phyloP scores from a whole-genome alignment of 441 rosid genomes.

The Erodium texanum region DNA sequence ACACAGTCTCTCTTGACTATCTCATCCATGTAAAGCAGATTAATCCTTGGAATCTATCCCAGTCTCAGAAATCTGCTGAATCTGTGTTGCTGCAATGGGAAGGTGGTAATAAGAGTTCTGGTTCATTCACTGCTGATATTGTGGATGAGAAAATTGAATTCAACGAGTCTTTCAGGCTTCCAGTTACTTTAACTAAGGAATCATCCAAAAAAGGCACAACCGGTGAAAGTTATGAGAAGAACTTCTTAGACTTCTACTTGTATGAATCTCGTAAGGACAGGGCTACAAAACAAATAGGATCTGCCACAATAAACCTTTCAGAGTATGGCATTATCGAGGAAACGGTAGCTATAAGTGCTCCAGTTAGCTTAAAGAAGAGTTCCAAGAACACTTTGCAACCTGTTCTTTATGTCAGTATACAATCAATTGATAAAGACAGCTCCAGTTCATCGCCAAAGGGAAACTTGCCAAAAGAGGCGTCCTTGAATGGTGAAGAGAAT shows the following conservation, averaged over 20 bases:
- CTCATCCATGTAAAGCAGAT: constrained; percentile 65
- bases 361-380: constrained; percentile 51
- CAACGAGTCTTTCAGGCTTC: constrained; percentile 70
- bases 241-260: constrained; percentile 60
- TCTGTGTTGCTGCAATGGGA: constrained; percentile 87
- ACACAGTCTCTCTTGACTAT: constrained; percentile 49
- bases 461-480: constrained; percentile 34
- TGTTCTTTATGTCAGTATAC: constrained; percentile 47
- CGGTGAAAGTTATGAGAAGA: constrained; percentile 49
- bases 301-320: constrained; percentile 64
- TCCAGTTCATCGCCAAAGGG: constrained; percentile 22
- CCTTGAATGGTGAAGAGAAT: constrained; percentile 39
- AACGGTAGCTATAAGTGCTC: constrained; percentile 31
- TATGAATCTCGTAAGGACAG: constrained; percentile 88
- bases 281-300: constrained; percentile 42
- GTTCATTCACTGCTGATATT: constrained; percentile 50
- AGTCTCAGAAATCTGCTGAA: constrained; percentile 68
- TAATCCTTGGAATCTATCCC: constrained; percentile 97
- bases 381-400: constrained; percentile 42
- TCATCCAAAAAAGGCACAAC: constrained; percentile 43
- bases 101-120: constrained; percentile 60
- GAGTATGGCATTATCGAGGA: constrained; percentile 64
- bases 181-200: constrained; percentile 59
- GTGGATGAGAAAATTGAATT: constrained; percentile 90
- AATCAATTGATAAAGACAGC: constrained; percentile 45